Percentiles rank a stretch among this genome's conserved stretches.
phyloP scores from a whole-genome alignment of 1,284 basidiomycete genomes.

The Heliocybe sulcata region DNA sequence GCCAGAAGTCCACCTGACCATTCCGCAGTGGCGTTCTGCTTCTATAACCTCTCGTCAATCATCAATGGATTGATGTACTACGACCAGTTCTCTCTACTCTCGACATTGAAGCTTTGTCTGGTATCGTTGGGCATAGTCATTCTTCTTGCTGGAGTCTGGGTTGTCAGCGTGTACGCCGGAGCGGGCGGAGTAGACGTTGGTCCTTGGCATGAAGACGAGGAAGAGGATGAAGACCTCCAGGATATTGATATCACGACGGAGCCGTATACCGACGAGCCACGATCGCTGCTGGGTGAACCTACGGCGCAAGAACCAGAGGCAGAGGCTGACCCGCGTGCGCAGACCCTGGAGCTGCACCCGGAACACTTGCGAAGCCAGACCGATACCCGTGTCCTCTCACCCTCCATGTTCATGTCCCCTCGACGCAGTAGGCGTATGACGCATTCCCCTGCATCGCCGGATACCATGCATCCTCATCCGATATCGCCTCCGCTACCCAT shows the following conservation, averaged over 20 bases:
- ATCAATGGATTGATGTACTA: constrained; percentile 88
- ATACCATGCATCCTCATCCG: neutral
- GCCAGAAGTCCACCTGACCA: neutral
- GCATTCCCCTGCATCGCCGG: neutral
- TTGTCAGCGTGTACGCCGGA: constrained; percentile 58
- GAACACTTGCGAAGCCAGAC: neutral
- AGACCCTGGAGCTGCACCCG: neutral
- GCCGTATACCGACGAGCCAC: neutral
- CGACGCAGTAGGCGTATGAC: neutral
- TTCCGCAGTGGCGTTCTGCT: constrained; percentile 81
- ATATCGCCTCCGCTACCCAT: constrained; percentile 16
- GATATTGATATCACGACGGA: neutral
- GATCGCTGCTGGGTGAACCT: neutral
- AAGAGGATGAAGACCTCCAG: constrained; percentile 8
- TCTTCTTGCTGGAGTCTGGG: constrained; percentile 86
- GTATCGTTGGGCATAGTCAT: constrained; percentile 77
- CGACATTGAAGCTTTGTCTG: constrained; percentile 60
- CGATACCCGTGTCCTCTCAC: neutral
- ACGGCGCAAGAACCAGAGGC: neutral
- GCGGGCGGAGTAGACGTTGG: constrained; percentile 43
- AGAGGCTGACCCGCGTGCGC: neutral
- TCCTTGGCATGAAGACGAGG: constrained; percentile 42
- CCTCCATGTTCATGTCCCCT: neutral
- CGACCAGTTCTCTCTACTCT: constrained; percentile 77
- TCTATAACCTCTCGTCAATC: constrained; percentile 92